Evolutionary conservation across 2,329 filamentous ascomycete genomes (phyloP).

Genomic region (Aspergillus aculeatinus): DNA sequence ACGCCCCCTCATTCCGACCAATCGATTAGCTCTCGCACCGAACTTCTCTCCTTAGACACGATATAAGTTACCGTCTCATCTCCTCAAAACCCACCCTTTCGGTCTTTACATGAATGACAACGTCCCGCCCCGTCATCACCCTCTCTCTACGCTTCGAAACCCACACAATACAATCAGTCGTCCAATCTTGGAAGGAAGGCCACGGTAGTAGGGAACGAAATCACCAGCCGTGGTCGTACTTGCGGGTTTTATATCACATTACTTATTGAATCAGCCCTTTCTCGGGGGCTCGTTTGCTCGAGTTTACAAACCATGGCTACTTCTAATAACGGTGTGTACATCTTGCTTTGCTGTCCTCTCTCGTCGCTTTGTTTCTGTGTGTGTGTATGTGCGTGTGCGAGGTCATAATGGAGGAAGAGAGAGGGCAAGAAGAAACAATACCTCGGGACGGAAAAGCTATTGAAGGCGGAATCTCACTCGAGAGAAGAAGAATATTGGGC

Average conservation of each 20-base stretch:
- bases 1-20: background rate
- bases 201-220: background rate
- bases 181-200: background rate
- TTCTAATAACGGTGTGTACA: conserved; percentile 34
- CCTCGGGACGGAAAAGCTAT: background rate
- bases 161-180: background rate
- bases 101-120: background rate
- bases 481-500: background rate
- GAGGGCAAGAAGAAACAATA: no score
- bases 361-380: background rate
- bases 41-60: background rate
- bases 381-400: no score
- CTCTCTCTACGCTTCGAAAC: background rate
- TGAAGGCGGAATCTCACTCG: no score
- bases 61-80: no score
- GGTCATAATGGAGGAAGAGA: no score
- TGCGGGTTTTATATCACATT: background rate
- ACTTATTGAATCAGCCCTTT: background rate
- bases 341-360: background rate
- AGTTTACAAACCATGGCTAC: conserved; percentile 30
- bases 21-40: background rate
- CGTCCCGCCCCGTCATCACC: background rate
- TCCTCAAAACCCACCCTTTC: background rate
- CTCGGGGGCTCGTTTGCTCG: background rate
- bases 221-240: background rate